phyloP scores from a whole-genome alignment of 345 rosid species.

The Eucalyptus fibrosa region DNA sequence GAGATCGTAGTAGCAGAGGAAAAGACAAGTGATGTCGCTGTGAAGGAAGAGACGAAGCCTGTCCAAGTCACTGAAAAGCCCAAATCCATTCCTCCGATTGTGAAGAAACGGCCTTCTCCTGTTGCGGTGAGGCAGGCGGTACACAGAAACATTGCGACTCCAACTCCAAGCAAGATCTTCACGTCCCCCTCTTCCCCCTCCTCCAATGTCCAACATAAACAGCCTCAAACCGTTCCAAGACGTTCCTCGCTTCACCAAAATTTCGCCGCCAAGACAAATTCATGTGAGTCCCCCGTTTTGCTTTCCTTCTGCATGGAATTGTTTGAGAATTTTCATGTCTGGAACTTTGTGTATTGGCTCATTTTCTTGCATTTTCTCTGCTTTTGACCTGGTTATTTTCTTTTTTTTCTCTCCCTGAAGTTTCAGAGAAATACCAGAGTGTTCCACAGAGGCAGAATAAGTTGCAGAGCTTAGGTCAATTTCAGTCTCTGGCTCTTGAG shows the following conservation, averaged over 20 bases:
- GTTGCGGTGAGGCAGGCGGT: slow-evolving; percentile 9
- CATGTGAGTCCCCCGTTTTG: background rate
- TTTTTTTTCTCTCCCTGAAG: background rate
- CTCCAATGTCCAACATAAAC: background rate
- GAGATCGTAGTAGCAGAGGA: slow-evolving; percentile 4
- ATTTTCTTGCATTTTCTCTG: background rate
- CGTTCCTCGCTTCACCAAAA: slow-evolving; percentile 27
- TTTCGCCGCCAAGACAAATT: slow-evolving; percentile 13
- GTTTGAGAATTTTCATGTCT: background rate
- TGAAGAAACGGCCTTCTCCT: slow-evolving; percentile 31
- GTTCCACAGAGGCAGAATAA: slow-evolving; percentile 45
- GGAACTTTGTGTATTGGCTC: background rate
- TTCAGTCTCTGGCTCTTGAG: background rate
- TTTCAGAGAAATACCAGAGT: slow-evolving; percentile 10
- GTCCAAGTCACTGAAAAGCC: background rate
- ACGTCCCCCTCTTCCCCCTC: background rate
- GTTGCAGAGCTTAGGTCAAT: slow-evolving; percentile 61
- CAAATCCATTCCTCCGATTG: slow-evolving; percentile 18
- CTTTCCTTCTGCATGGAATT: background rate
- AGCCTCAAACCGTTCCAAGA: background rate
- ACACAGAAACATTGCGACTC: slow-evolving; percentile 17
- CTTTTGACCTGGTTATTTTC: background rate
- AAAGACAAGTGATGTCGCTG: background rate
- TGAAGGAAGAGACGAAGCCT: background rate
- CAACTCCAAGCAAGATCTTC: slow-evolving; percentile 14